Conservation (phyloP, 2,329 filamentous ascomycete genomes). For the Drechslerella dactyloides region DNA sequence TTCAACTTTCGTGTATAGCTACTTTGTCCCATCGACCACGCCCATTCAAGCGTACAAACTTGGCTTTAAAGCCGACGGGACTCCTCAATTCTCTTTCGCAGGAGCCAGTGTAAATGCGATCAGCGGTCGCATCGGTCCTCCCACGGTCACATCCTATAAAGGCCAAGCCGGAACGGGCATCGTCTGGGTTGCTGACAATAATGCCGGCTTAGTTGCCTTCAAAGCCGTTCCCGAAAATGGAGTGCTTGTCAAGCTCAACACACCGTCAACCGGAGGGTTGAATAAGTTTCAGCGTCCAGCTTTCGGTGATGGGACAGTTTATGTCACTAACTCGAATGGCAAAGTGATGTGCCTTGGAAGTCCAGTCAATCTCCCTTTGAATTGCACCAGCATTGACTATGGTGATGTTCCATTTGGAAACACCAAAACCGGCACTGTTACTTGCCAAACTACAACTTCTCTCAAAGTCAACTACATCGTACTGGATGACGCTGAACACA, state of each 20-base stretch:
- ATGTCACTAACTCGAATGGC: slow-evolving; percentile 54
- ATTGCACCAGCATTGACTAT: slow-evolving; percentile 59
- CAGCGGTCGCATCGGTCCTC: slow-evolving; percentile 42
- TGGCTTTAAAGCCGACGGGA: slow-evolving; percentile 54
- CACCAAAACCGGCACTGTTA: slow-evolving; percentile 56
- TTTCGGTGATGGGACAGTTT: slow-evolving; percentile 60
- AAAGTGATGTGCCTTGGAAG: slow-evolving; percentile 58
- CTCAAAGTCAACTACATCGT: slow-evolving; percentile 58
- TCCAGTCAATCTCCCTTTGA: slow-evolving; percentile 60
- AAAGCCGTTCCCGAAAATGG: slow-evolving; percentile 58
- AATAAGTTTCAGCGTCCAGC: slow-evolving; percentile 59
- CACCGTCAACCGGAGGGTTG: slow-evolving; percentile 58
- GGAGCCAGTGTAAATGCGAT: slow-evolving; percentile 31
- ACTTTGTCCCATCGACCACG: slow-evolving; percentile 49
- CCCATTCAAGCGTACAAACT: slow-evolving; percentile 57
- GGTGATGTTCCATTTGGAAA: slow-evolving; percentile 58
- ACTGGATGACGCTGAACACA: slow-evolving; percentile 58
- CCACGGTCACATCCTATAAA: slow-evolving; percentile 58
- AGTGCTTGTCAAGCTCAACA: slow-evolving; percentile 54
- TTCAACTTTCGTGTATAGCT: slow-evolving; percentile 9
- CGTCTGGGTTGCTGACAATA: slow-evolving; percentile 60
- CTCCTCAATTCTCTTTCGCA: slow-evolving; percentile 39
- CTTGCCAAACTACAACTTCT: slow-evolving; percentile 59
- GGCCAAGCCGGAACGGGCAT: slow-evolving; percentile 58
- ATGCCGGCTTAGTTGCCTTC: slow-evolving; percentile 58